Conservation (phyloP, 345 rosid species). For the Firmiana major region DNA sequence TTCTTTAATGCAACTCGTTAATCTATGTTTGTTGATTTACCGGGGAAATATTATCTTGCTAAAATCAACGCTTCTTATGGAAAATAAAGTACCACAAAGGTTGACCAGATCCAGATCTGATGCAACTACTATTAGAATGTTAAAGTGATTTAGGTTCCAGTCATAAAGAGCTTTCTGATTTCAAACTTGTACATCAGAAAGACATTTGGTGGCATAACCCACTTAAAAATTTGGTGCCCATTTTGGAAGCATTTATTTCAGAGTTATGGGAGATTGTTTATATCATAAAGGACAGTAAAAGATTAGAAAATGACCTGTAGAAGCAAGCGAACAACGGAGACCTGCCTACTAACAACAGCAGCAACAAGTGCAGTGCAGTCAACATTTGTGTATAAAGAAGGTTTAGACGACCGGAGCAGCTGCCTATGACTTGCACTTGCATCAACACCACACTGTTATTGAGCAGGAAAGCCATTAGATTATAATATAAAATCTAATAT, state of each 20-base stretch:
- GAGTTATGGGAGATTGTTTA: neutral
- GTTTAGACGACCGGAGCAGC: slow-evolving; percentile 78
- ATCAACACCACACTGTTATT: slow-evolving; percentile 79
- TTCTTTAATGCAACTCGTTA: neutral
- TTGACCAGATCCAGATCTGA: neutral
- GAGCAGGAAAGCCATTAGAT: slow-evolving; percentile 9
- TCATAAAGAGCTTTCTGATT: neutral
- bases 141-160: neutral
- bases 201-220: neutral
- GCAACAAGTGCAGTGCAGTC: slow-evolving; percentile 89
- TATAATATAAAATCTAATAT: neutral
- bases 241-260: neutral
- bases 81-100: neutral
- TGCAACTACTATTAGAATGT: neutral
- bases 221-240: neutral
- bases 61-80: neutral
- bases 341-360: slow-evolving; percentile 85
- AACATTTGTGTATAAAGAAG: slow-evolving; percentile 81
- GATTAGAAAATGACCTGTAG: slow-evolving; percentile 52
- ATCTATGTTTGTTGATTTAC: neutral
- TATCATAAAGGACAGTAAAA: slow-evolving; percentile 2
- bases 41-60: neutral
- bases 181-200: neutral
- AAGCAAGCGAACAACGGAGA: slow-evolving; percentile 51
- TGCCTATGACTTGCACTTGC: slow-evolving; percentile 55